Conservation (phyloP, 495 filamentous ascomycete species). For the Podospora appendiculata region DNA sequence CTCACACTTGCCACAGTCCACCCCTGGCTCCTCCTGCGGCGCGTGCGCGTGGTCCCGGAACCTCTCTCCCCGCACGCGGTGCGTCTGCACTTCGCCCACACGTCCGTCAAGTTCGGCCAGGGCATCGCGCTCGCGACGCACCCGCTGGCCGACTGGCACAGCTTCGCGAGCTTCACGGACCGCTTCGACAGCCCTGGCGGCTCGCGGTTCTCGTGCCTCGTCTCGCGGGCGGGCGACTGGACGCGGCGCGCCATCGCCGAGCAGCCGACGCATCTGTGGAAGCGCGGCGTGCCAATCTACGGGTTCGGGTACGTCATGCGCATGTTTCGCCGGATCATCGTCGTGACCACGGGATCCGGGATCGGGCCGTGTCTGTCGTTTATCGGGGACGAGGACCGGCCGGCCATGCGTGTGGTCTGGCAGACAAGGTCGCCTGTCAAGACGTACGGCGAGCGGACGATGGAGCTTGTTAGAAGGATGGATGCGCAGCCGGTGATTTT, state of each 20-base stretch:
- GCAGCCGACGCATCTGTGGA: slow-evolving; percentile 47
- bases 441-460: slow-evolving; percentile 37
- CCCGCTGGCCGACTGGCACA: slow-evolving; percentile 69
- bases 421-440: slow-evolving; percentile 32
- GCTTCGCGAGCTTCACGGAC: slow-evolving; percentile 68
- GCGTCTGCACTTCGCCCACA: slow-evolving; percentile 58
- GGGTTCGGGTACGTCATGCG: slow-evolving; percentile 58
- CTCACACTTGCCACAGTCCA: slow-evolving; percentile 53
- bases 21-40: slow-evolving; percentile 61
- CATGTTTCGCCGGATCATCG: slow-evolving; percentile 52
- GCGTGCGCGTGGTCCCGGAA: slow-evolving; percentile 52
- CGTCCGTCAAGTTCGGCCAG: slow-evolving; percentile 41
- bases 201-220: slow-evolving; percentile 49
- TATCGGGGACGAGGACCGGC: slow-evolving; percentile 21
- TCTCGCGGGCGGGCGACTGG: slow-evolving; percentile 67
- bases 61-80: slow-evolving; percentile 60
- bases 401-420: slow-evolving; percentile 35
- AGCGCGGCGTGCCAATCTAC: slow-evolving; percentile 41
- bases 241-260: slow-evolving; percentile 46
- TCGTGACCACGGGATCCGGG: slow-evolving; percentile 64
- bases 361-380: slow-evolving; percentile 54
- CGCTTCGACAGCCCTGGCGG: slow-evolving; percentile 12
- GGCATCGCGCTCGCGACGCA: slow-evolving; percentile 43
- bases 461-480: slow-evolving; percentile 28
- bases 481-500: slow-evolving; percentile 34